These are phyloP conservation scores for Populus hybrid DNA, from an alignment of 441 rosid species.

Conservation along the genomic window DNA sequence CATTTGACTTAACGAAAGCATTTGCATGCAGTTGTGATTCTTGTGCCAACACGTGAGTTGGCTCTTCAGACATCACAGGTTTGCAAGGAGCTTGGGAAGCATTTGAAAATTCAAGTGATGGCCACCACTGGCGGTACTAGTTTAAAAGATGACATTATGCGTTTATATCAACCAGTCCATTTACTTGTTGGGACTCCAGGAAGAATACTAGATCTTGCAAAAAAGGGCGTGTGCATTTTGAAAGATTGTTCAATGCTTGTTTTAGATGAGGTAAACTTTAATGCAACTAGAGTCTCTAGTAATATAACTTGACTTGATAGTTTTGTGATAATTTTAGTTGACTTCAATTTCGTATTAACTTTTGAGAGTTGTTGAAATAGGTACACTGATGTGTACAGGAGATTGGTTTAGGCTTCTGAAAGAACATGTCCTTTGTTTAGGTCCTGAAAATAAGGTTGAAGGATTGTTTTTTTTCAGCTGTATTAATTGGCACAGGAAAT, in stretches of 20 bases:
- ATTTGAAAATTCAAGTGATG: slow-evolving; percentile 95
- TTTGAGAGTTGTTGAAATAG: neutral
- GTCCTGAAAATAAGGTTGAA: neutral
- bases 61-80: slow-evolving; percentile 99
- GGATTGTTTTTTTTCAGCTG: neutral
- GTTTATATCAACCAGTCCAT: slow-evolving; percentile 95
- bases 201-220: slow-evolving; percentile 89
- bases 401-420: neutral
- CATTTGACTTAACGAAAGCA: neutral
- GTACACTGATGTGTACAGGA: neutral
- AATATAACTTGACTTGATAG: neutral
- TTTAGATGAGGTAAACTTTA: slow-evolving; percentile 84
- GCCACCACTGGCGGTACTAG: slow-evolving; percentile 99
- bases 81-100: slow-evolving; percentile 96
- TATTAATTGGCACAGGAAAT: too few relatives aligned
- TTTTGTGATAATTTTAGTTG: neutral
- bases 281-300: neutral
- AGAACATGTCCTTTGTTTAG: neutral
- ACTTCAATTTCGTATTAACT: neutral
- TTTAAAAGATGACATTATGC: slow-evolving; percentile 97
- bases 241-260: slow-evolving; percentile 94
- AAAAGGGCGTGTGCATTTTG: slow-evolving; percentile 88
- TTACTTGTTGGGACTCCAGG: slow-evolving; percentile 98
- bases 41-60: slow-evolving; percentile 94
- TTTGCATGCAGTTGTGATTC: slow-evolving; percentile 71